Evolutionary conservation across 2,329 filamentous ascomycete species (phyloP).

Genomic region (Colletotrichum incanum): DNA sequence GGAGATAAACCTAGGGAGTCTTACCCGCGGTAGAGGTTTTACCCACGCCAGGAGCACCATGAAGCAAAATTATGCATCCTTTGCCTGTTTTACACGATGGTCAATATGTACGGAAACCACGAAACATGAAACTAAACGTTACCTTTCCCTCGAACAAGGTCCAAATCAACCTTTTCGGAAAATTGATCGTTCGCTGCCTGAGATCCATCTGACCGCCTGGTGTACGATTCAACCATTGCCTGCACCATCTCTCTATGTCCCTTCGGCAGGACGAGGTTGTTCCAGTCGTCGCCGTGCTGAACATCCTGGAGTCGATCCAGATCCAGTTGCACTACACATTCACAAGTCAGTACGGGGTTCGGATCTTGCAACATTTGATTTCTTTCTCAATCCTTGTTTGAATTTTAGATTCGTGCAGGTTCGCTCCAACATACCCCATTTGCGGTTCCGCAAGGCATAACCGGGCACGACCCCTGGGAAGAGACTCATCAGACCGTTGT

Average conservation of each 20-base stretch:
- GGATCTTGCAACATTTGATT: too few relatives aligned
- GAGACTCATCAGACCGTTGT: background rate
- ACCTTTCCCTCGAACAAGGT: slow-evolving; percentile 2
- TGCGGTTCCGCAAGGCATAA: background rate
- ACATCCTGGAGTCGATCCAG: background rate
- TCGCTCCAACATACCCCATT: background rate
- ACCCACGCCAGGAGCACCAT: slow-evolving; percentile 27
- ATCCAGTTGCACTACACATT: background rate
- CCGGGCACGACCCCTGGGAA: background rate
- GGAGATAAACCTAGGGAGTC: background rate
- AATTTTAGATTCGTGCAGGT: background rate
- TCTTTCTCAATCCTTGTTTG: background rate
- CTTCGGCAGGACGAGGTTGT: background rate
- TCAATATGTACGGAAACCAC: background rate
- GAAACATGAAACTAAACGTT: background rate
- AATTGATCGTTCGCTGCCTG: background rate
- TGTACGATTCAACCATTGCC: slow-evolving; percentile 1
- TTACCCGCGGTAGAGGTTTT: slow-evolving; percentile 30
- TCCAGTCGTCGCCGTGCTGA: background rate
- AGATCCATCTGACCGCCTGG: background rate
- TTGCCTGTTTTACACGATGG: background rate
- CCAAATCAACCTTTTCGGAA: background rate
- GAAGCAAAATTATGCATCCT: slow-evolving; percentile 31
- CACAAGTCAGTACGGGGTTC: background rate
- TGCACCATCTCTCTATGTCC: background rate